Conservation (phyloP, 176 grass and related monocot species). For the Musa schizocarpa region DNA sequence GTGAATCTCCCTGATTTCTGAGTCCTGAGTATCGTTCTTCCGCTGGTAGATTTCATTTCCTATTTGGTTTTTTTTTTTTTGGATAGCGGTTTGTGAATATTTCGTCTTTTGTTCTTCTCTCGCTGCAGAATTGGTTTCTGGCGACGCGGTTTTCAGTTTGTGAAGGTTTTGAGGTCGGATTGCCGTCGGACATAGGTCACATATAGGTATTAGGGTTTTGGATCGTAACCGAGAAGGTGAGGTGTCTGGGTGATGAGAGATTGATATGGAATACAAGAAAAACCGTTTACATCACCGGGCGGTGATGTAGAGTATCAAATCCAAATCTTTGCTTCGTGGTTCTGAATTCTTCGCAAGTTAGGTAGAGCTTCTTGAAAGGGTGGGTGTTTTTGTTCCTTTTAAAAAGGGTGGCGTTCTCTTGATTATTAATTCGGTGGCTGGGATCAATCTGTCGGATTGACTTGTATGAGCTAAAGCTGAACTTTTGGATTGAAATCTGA, state of each 20-base stretch:
- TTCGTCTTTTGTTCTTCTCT: background rate
- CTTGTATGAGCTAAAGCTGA: background rate
- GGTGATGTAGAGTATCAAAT: constrained; percentile 14
- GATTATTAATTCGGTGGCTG: background rate
- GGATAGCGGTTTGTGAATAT: background rate
- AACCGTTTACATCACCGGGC: constrained; percentile 16
- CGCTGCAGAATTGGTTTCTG: background rate
- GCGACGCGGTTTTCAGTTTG: background rate
- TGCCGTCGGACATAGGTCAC: background rate
- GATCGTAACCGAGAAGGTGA: background rate
- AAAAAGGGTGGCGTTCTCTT: background rate
- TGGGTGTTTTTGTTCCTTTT: no score
- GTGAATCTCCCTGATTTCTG: background rate
- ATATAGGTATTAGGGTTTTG: background rate
- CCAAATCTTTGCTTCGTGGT: background rate
- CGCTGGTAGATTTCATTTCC: background rate
- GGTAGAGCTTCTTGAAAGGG: background rate
- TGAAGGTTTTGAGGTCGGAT: background rate
- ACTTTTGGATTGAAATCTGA: background rate
- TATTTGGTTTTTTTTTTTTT: background rate
- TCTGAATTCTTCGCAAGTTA: background rate
- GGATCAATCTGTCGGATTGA: background rate
- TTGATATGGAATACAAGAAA: constrained; percentile 26
- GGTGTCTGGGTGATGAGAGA: constrained; percentile 3
- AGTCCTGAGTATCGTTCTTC: background rate